These are phyloP conservation scores for Ananas comosus DNA, from an alignment of 176 grass and related monocot species.

Conservation along the genomic window DNA sequence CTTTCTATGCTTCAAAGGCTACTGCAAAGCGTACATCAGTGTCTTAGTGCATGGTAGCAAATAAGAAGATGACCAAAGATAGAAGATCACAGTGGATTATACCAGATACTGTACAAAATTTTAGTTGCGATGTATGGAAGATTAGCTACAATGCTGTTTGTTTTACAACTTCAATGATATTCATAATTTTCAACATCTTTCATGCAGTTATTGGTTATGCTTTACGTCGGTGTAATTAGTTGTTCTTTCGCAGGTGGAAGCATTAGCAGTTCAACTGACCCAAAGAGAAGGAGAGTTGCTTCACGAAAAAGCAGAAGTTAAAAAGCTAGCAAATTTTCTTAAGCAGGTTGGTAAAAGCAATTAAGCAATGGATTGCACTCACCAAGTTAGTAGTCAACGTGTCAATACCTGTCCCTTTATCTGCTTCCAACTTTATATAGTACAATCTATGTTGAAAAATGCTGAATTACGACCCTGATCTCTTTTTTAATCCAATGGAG, in stretches of 20 bases:
- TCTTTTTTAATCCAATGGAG: not conserved
- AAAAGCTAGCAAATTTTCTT: conserved; percentile 79
- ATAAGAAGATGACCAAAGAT: too few species aligned
- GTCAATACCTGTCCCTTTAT: not conserved
- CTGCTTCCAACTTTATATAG: not conserved
- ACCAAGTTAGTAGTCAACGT: too few species aligned
- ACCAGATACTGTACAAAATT: not conserved
- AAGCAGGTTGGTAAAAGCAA: conserved; percentile 47
- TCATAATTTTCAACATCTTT: too few species aligned
- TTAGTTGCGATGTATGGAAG: not conserved
- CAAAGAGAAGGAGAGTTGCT: conserved; percentile 95
- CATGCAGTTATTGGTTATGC: too few species aligned
- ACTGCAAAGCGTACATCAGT: too few species aligned
- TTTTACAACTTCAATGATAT: too few species aligned
- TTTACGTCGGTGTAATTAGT: not conserved
- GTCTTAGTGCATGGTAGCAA: too few species aligned
- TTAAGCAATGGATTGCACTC: not conserved
- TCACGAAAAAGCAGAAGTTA: conserved; percentile 94
- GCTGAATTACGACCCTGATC: not conserved
- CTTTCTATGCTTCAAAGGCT: too few species aligned
- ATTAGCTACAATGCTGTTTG: too few species aligned
- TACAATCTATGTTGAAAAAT: too few species aligned
- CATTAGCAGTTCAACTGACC: conserved; percentile 85
- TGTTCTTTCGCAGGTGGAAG: conserved; percentile 53
- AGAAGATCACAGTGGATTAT: too few species aligned